A percentile compares a stretch with the other conserved stretches of the same genome.
Conservation (phyloP, 2,329 filamentous ascomycete genomes). For the Triangularia verruculosa region DNA sequence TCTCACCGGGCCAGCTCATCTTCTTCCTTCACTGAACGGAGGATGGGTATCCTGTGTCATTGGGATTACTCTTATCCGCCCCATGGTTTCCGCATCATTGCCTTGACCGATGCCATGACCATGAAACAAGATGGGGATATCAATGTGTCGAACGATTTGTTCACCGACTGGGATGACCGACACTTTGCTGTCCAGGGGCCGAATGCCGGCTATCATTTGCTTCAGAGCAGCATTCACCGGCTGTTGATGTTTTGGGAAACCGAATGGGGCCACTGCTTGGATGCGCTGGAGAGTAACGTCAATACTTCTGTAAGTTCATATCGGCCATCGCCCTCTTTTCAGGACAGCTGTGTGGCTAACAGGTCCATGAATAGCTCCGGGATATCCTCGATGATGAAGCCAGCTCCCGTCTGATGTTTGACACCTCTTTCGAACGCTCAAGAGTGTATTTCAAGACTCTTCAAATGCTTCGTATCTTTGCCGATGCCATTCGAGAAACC, state of each 20-base stretch:
- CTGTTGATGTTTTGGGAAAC: conserved; percentile 1
- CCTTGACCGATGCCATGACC: conserved; percentile 1
- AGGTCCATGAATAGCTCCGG: background rate
- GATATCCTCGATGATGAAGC: background rate
- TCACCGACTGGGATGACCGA: conserved; percentile 3
- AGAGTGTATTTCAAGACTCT: conserved; percentile 14
- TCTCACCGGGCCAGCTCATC: background rate
- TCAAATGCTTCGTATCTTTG: conserved; percentile 11
- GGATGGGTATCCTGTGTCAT: conserved; percentile 7
- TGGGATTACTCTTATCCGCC: background rate
- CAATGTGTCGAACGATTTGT: background rate
- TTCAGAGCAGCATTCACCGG: conserved; percentile 5
- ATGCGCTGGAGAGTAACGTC: background rate
- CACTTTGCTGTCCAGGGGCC: background rate
- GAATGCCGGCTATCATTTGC: conserved; percentile 7
- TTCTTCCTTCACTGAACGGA: background rate
- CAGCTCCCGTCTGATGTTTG: conserved; percentile 10
- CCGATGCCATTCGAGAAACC: conserved; percentile 10
- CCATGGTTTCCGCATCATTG: background rate
- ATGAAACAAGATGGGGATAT: background rate
- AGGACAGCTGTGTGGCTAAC: background rate
- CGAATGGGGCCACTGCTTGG: conserved; percentile 6
- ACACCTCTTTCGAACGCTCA: conserved; percentile 12
- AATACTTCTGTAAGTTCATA: background rate
- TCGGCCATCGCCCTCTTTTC: background rate